Evolutionary conservation across 305 asterid genomes (phyloP), one percentile per base, ranked within the genome.

Genomic region (Fraxinus nigra): DNA sequence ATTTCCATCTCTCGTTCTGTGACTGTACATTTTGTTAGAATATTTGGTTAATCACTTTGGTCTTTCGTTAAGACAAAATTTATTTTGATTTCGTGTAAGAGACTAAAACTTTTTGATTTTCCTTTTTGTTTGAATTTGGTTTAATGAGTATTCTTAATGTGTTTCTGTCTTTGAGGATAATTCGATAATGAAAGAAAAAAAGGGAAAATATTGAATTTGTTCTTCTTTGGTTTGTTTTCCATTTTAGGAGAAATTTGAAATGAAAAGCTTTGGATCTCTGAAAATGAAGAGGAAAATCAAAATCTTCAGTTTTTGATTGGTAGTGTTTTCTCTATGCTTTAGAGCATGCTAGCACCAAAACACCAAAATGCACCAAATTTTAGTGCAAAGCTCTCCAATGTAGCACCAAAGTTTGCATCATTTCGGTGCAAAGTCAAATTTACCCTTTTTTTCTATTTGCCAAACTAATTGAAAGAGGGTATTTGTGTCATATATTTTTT

Each of bases 1-100:
- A 14, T 69, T 72, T 59, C 77, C 61, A 54, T 77, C 26, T 73
- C 78, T 70, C 74, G 38, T 78, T 65, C 35, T 83, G 14, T 46
- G 82, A 22, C 48, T 10, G 13, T 28, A 33, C 5, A 74, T 78
- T 56, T 65, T 65, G 56, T 65, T 63, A 59, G 4, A 72, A 32
- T 32, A 13, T 18, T 61, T 34, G 14, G 82, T 79, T 73, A 13
- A 54, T 16, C 59, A 69, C 26, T 48, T 30, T 79, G n/a, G 30
- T 35, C 26, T 65, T 35, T 40, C 11, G 70, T 24, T 76, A 43
- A 37, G 80, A 70, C 22, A 14, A 59, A 72, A 70, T 35, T 9
- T 67, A 20, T 34, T 75, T 67, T n/a, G 54, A 63, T 77, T 46
- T 46, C 14, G 30, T 40, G 63, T 59, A 20, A 59, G 69, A 59